phyloP scores from a whole-genome alignment of 768 basidiomycete genomes.

The Sistotremastrum suecicum region DNA sequence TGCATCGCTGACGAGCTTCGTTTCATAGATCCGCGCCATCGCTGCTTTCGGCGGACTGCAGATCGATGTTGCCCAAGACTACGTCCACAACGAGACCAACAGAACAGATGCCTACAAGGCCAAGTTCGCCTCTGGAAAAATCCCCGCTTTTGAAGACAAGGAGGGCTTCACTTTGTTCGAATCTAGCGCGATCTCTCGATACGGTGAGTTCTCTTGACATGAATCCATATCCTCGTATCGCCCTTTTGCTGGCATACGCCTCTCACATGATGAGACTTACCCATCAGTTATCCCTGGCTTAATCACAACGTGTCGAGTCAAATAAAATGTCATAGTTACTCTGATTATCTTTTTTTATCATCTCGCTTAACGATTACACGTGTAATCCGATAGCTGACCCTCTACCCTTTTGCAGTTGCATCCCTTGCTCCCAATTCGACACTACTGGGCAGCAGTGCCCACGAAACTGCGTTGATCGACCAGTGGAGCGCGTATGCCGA shows the following conservation, averaged over 20 bases:
- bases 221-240: background rate
- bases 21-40: conserved; percentile 32
- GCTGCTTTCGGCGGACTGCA: conserved; percentile 49
- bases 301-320: conserved; percentile 42
- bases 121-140: conserved; percentile 74
- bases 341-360: conserved; percentile 1
- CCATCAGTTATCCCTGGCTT: conserved; percentile 62
- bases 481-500: conserved; percentile 78
- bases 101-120: conserved; percentile 51
- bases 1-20: background rate
- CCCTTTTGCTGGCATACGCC: conserved; percentile 13
- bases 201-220: conserved; percentile 47
- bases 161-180: conserved; percentile 76
- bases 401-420: conserved; percentile 41
- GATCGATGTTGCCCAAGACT: conserved; percentile 35
- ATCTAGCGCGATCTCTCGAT: conserved; percentile 67
- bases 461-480: conserved; percentile 65
- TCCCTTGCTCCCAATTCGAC: conserved; percentile 59
- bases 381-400: conserved; percentile 7
- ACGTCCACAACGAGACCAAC: conserved; percentile 53
- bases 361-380: background rate
- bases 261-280: conserved; percentile 25
- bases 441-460: conserved; percentile 49
- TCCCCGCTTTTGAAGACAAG: conserved; percentile 66
- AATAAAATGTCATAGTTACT: conserved; percentile 23